phyloP scores from a whole-genome alignment of 768 basidiomycete species.

The Termitomyces sp. region DNA sequence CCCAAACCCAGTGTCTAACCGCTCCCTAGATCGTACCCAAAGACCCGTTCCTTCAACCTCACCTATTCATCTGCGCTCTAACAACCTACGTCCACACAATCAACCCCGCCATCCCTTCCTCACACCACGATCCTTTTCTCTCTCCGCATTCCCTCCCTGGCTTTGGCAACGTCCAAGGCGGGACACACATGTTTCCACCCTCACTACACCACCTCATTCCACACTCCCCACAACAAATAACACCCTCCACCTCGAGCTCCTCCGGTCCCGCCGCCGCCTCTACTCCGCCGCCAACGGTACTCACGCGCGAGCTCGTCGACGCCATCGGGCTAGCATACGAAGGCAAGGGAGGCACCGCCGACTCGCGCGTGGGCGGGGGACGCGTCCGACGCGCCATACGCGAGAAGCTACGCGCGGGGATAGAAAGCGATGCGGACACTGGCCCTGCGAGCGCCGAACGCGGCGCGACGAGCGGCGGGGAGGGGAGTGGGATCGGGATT shows the following conservation, averaged over 20 bases:
- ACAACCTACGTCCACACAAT: conserved; percentile 32
- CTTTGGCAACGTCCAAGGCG: conserved; percentile 1
- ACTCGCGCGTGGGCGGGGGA: conserved; percentile 52
- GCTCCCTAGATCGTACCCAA: conserved; percentile 47
- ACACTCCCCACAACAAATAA: conserved; percentile 12
- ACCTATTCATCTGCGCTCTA: conserved; percentile 53
- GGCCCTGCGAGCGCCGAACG: neutral
- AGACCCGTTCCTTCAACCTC: conserved; percentile 77
- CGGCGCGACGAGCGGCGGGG: conserved; percentile 23
- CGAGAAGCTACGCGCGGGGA: conserved; percentile 43
- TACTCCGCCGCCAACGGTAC: conserved; percentile 23
- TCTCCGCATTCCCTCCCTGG: conserved; percentile 8
- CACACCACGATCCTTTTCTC: conserved; percentile 8
- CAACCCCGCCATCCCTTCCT: conserved; percentile 6
- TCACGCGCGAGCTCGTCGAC: conserved; percentile 47
- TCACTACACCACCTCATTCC: conserved; percentile 8
- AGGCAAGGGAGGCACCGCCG: conserved; percentile 41
- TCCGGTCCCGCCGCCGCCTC: conserved; percentile 16
- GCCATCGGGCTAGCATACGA: conserved; percentile 49
- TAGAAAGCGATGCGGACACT: conserved; percentile 26
- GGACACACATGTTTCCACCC: conserved; percentile 7
- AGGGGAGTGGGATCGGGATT: conserved; percentile 17
- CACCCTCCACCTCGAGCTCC: conserved; percentile 9
- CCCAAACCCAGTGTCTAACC: neutral
- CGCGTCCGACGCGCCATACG: conserved; percentile 50